Percentiles rank a stretch among this genome's conserved stretches.
These are phyloP conservation scores for Alternaria angustiovoidea DNA, from an alignment of 2,329 filamentous ascomycete genomes.

Conservation along the genomic window DNA sequence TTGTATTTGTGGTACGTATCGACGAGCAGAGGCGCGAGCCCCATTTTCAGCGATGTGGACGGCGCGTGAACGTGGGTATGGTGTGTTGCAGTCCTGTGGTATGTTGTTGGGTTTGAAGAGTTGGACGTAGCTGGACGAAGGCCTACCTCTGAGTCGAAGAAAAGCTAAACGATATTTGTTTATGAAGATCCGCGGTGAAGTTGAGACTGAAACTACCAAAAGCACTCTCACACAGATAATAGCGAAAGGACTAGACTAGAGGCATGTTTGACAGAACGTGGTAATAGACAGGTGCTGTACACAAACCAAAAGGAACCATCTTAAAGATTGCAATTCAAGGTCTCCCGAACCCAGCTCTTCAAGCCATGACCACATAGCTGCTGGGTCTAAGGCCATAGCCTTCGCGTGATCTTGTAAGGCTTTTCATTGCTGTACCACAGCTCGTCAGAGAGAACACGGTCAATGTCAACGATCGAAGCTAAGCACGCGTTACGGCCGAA, in stretches of 20 bases:
- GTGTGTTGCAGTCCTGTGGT: background rate
- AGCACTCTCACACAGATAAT: background rate
- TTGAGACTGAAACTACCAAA: background rate
- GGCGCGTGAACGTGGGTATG: background rate
- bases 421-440: background rate
- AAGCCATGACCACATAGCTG: background rate
- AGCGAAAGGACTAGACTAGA: background rate
- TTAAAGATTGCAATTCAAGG: background rate
- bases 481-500: background rate
- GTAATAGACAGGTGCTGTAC: background rate
- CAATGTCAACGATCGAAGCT: background rate
- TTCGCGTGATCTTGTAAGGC: background rate
- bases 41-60: background rate
- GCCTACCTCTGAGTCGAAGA: background rate
- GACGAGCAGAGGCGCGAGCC: background rate
- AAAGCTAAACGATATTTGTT: background rate
- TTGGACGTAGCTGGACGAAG: background rate
- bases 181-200: background rate
- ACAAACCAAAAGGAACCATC: too few relatives aligned
- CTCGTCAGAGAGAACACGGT: background rate
- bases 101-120: background rate
- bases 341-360: background rate
- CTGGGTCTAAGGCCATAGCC: background rate
- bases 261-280: background rate
- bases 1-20: background rate